phyloP scores from a whole-genome alignment of 2,329 filamentous ascomycete species.

The Microthyrium microscopicum region DNA sequence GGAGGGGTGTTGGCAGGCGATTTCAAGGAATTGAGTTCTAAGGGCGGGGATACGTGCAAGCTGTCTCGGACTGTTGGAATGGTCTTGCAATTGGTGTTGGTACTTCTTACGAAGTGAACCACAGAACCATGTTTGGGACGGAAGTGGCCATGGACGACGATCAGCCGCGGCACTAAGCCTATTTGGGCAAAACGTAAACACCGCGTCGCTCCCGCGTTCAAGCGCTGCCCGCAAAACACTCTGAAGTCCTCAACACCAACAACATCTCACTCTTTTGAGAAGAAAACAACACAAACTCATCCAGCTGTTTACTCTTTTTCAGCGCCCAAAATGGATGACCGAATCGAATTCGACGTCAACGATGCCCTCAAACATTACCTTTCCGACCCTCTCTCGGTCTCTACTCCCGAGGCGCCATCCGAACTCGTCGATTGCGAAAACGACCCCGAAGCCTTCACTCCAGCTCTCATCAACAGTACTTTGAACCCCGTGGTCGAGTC shows the following conservation, averaged over 20 bases:
- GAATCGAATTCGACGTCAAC: conserved; percentile 81
- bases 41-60: too few relatives aligned
- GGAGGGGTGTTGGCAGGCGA: too few relatives aligned
- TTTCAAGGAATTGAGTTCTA: too few relatives aligned
- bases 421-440: conserved; percentile 82
- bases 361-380: conserved; percentile 93
- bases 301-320: conserved; percentile 9
- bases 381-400: conserved; percentile 71
- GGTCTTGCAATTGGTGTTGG: too few relatives aligned
- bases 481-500: conserved; percentile 87
- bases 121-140: too few relatives aligned
- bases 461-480: conserved; percentile 62
- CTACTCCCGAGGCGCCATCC: conserved; percentile 71
- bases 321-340: conserved; percentile 42
- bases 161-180: too few relatives aligned
- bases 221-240: not conserved
- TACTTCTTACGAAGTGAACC: too few relatives aligned
- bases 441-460: conserved; percentile 69
- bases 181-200: too few relatives aligned
- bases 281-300: conserved; percentile 5
- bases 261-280: not conserved
- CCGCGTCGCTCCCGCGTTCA: too few relatives aligned
- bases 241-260: not conserved
- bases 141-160: too few relatives aligned
- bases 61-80: too few relatives aligned